These are phyloP conservation scores for Wallemia mellicola DNA, from an alignment of 1,284 basidiomycete species.

Conservation along the genomic window DNA sequence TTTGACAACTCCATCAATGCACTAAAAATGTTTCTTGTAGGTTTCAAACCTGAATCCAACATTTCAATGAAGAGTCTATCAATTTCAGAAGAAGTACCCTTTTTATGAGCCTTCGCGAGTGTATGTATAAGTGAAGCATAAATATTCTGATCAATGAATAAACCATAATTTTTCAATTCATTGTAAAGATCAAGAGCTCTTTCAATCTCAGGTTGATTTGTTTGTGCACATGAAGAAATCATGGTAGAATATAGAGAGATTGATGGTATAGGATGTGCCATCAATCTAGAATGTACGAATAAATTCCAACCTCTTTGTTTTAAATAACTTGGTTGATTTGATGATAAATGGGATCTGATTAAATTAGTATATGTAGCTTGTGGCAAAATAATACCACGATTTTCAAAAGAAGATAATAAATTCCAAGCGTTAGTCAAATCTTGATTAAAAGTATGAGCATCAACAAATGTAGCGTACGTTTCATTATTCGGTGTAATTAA, in stretches of 20 bases:
- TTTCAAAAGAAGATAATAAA: conserved; percentile 34
- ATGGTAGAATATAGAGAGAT: conserved; percentile 46
- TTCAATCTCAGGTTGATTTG: conserved; percentile 39
- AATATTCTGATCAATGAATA: conserved; percentile 33
- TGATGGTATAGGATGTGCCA: conserved; percentile 56
- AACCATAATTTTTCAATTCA: conserved; percentile 50
- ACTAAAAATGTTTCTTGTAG: conserved; percentile 39
- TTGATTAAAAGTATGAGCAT: neutral
- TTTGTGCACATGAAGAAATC: conserved; percentile 52
- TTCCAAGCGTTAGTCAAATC: conserved; percentile 19
- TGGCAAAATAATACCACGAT: conserved; percentile 25
- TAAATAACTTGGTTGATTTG: conserved; percentile 9
- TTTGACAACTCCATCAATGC: conserved; percentile 72
- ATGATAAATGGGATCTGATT: conserved; percentile 27
- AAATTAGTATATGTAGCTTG: conserved; percentile 32
- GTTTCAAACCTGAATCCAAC: conserved; percentile 31
- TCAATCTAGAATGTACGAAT: conserved; percentile 81
- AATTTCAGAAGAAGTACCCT: conserved; percentile 33
- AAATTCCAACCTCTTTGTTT: conserved; percentile 67
- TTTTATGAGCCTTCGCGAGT: conserved; percentile 26
- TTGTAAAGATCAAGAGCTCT: conserved; percentile 73
- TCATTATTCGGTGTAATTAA: neutral
- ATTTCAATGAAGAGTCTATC: conserved; percentile 51
- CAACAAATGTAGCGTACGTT: neutral
- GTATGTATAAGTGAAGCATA: conserved; percentile 61